Percentiles rank a stretch among this genome's conserved stretches.
Evolutionary conservation across 805 yeast genomes (phyloP).

Genomic region (Jamesozyma gamospora): DNA sequence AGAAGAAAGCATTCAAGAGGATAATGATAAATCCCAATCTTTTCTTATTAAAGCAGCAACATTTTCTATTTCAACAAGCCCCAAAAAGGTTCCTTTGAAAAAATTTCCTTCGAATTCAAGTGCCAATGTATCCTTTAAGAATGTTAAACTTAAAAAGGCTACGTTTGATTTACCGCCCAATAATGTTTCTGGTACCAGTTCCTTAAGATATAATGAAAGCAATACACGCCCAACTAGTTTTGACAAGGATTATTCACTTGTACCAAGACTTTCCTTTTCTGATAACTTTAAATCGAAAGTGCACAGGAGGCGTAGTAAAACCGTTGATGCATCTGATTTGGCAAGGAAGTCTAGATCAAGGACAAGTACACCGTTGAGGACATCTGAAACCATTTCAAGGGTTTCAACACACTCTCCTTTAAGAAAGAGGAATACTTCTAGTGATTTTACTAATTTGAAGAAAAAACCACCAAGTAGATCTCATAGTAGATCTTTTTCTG

Average conservation of each 20-base stretch:
- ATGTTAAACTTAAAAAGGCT: too few species aligned
- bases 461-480: slow-evolving; percentile 4
- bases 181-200: too few species aligned
- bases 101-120: slow-evolving; percentile 3
- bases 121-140: too few species aligned
- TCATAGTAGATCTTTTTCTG: slow-evolving; percentile 3
- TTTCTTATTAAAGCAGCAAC: not conserved
- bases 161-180: too few species aligned
- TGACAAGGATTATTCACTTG: not conserved
- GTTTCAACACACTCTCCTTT: not conserved
- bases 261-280: not conserved
- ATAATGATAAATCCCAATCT: not conserved
- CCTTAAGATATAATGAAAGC: too few species aligned
- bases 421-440: not conserved
- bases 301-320: slow-evolving; percentile 25
- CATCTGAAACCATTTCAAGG: not conserved
- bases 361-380: not conserved
- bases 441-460: not conserved
- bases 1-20: too few species aligned
- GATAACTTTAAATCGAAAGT: not conserved
- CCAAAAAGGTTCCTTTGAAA: slow-evolving; percentile 4
- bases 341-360: slow-evolving; percentile 1
- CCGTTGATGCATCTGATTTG: slow-evolving; percentile 23
- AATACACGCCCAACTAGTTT: too few species aligned
- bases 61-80: slow-evolving; percentile 1